Base-by-base conservation (phyloP, 1,284 basidiomycete genomes). In the Leccinum insolens region DNA sequence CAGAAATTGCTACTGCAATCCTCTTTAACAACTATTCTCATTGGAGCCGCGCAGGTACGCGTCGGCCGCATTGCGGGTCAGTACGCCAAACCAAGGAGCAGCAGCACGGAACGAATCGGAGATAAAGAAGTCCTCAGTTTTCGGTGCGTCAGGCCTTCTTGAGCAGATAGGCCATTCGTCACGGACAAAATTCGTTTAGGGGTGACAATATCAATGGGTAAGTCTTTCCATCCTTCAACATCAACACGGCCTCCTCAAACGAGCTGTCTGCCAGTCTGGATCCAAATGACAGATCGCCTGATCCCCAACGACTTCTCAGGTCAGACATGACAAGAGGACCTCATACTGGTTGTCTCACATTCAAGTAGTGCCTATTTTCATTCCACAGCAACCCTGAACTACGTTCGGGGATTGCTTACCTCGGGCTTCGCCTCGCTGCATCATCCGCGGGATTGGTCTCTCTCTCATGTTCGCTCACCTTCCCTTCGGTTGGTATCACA, bases 131-230 rank as follows among this genome's bases (percentile, higher is more conserved):
- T 95, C 1, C 80, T 89, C 60, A 95, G 92, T 73, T 97, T 96
- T 81, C 85, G 95, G 90, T 93, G 69, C 58, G 80, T 71, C 44
- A 74, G 12, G 15, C 37, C 37, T 73, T 14, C 60, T 55, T 60
- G 64, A 46, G 37, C 57, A 20, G 17, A 9, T 9, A n/a, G 39
- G 17, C 12, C n/a, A 31, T 34, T 55, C 52, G 11, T 57, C 55
- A 22, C 17, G 41, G 57, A 69, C n/a, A 72, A 52, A 49, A 15
- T 63, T 66, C 15, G 37, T 68, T 22, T 73, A 95, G 96, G 74
- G 97, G 98, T 3, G 96, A 99, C 81, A 99, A 98, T 76, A 92
- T 99, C 60, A 99, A 99, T 72, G 95, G 96, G 83, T 92, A 73
- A 65, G 83, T 65, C 37, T 9, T 55, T 44, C 25, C 28, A 6